phyloP scores from a whole-genome alignment of 75 land plant genomes.

The Ceratopteris richardii region DNA sequence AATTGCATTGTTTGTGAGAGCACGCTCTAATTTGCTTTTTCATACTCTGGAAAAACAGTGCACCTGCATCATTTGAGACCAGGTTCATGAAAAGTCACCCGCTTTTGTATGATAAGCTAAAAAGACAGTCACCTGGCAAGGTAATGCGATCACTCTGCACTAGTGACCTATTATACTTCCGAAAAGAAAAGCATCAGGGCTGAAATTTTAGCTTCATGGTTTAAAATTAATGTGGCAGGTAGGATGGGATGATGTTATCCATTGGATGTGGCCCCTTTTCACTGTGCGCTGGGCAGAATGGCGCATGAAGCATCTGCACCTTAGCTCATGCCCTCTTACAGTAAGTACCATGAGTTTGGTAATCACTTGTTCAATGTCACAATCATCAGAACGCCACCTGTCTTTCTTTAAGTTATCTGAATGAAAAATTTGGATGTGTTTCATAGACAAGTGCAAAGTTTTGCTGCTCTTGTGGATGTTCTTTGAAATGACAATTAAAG shows the following conservation, averaged over 20 bases:
- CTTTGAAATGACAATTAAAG: too few relatives aligned
- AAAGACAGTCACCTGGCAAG: conserved; percentile 18
- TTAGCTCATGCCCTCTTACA: conserved; percentile 70
- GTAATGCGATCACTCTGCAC: conserved; percentile 6
- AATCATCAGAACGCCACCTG: too few relatives aligned
- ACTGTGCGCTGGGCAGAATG: conserved; percentile 72
- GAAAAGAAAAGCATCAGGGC: too few relatives aligned
- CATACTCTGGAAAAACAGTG: conserved; percentile 11
- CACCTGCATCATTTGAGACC: conserved; percentile 27
- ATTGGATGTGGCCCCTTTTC: conserved; percentile 99
- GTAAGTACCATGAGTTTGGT: conserved; percentile 18
- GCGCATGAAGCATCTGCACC: conserved; percentile 51
- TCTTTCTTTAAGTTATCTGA: too few relatives aligned
- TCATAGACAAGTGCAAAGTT: too few relatives aligned
- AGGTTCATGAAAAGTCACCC: conserved; percentile 16
- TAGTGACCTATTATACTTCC: too few relatives aligned
- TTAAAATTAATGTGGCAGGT: too few relatives aligned
- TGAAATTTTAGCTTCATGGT: too few relatives aligned
- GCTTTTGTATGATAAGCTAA: conserved; percentile 23
- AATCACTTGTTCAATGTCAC: not conserved
- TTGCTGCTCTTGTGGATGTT: too few relatives aligned
- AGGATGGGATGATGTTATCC: conserved; percentile 82
- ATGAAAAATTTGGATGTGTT: too few relatives aligned
- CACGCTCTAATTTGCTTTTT: too few relatives aligned
- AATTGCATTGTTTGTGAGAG: too few relatives aligned